Evolutionary conservation across 345 rosid genomes (phyloP), one percentile per base, ranked within the genome.

Genomic region (Corymbia maculata): DNA sequence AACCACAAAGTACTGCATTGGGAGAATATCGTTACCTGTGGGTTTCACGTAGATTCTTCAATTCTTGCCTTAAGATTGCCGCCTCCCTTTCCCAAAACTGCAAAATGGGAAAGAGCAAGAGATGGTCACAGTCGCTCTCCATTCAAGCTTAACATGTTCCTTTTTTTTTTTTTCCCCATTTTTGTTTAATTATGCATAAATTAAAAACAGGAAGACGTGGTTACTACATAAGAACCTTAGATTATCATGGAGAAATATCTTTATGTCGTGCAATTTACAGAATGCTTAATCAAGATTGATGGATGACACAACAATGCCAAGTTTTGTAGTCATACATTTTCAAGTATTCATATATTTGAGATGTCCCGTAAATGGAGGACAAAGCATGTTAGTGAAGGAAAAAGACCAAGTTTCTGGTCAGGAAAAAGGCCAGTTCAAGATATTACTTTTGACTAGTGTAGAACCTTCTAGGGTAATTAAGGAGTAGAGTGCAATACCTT

Each of bases 71-170:
- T 86, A 96, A 87, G 88, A 89, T 89, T 64, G 94, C 93, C 45
- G 93, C 95, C 92, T 96, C 97, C 79, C 93, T 90, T 89, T 93
- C 95, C 98, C 97, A 95, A 90, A 93, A 94, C 98, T 96, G 45
- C 85, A 86, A 68, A 36, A 79, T 85, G 57, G 52, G 87, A 86
- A 86, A 88, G n/a, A 55, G 79, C 49, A 59, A 88, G 84, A 75
- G 14, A 45, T 14, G 82, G 14, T 75, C 28, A 75, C 84, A 12
- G 28, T 10, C 8, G 49, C 49, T 42, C 28, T 42, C 49, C 49
- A 8, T 47, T 7, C 80, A 44, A 49, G 45, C 30, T 19, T 57
- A 42, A 36, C 16, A 64, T 45, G 84, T 15, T 49, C 45, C 53
- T 30, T 52, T 53, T 30, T 49, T 30, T n/a, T 51, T n/a, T 17